Evolutionary conservation across 768 basidiomycete genomes (phyloP).

Genomic region (Porphyrellus cyaneotinctus): DNA sequence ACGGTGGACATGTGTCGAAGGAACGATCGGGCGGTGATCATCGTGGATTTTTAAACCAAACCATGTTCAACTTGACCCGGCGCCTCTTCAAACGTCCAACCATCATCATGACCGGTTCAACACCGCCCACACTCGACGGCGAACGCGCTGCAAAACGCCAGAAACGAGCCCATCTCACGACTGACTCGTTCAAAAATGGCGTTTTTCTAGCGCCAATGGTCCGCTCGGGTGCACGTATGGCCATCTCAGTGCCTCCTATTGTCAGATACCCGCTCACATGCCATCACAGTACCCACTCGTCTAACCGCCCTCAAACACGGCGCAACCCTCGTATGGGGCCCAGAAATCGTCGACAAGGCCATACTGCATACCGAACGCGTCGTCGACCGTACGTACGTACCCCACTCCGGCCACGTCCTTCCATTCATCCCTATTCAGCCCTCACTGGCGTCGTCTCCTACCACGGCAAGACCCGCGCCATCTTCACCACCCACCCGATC

Average conservation of each 20-base stretch:
- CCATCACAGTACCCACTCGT: slow-evolving; percentile 71
- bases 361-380: slow-evolving; percentile 79
- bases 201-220: slow-evolving; percentile 99
- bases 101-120: neutral
- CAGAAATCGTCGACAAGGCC: slow-evolving; percentile 95
- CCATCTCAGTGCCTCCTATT: neutral
- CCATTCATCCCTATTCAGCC: slow-evolving; percentile 43
- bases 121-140: neutral
- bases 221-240: slow-evolving; percentile 82
- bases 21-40: neutral
- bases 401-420: neutral
- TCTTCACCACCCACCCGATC: slow-evolving; percentile 90
- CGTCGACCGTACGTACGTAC: slow-evolving; percentile 73
- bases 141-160: slow-evolving; percentile 46
- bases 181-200: slow-evolving; percentile 81
- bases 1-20: slow-evolving; percentile 25
- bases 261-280: neutral
- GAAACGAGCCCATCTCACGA: slow-evolving; percentile 55
- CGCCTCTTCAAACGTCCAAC: neutral
- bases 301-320: slow-evolving; percentile 88
- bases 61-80: neutral
- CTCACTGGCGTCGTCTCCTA: slow-evolving; percentile 84
- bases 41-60: neutral
- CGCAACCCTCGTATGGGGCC: slow-evolving; percentile 92
- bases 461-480: slow-evolving; percentile 75